Evolutionary conservation across 176 grass and related monocot genomes (phyloP).

Genomic region (Musa beccarii): DNA sequence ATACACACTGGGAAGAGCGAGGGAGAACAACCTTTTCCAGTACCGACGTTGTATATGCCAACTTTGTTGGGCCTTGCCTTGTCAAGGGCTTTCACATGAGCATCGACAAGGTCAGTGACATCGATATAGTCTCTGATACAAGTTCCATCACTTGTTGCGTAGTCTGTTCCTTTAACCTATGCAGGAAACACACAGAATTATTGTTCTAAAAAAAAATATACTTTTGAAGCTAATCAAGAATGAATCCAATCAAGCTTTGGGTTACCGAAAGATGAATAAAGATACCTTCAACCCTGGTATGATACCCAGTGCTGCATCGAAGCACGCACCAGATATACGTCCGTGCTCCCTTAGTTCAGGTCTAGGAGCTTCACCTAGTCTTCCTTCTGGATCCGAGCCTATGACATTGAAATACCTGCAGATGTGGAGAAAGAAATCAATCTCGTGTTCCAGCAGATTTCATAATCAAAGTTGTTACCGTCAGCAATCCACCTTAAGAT

Average conservation of each 20-base stretch:
- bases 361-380: constrained; percentile 17
- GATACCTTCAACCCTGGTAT: constrained; percentile 8
- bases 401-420: constrained; percentile 15
- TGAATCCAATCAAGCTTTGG: not conserved
- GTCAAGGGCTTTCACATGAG: constrained; percentile 20
- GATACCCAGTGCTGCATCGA: constrained; percentile 15
- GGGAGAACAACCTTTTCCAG: constrained; percentile 3
- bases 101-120: constrained; percentile 18
- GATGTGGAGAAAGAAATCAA: not conserved
- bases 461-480: not conserved
- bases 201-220: not conserved
- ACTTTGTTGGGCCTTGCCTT: constrained; percentile 5
- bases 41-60: constrained; percentile 17
- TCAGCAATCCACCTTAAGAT: not conserved
- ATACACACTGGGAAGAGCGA: not conserved
- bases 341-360: constrained; percentile 12
- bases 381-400: constrained; percentile 14
- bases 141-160: constrained; percentile 17
- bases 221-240: not conserved
- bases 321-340: constrained; percentile 15
- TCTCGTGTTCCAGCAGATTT: not conserved
- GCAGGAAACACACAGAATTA: not conserved
- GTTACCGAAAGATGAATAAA: not conserved
- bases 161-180: constrained; percentile 18
- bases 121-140: constrained; percentile 21